A percentile compares a stretch with the other conserved stretches of the same genome.
phyloP scores from a whole-genome alignment of 2,329 filamentous ascomycete genomes.

The Trichoderma pleuroti region DNA sequence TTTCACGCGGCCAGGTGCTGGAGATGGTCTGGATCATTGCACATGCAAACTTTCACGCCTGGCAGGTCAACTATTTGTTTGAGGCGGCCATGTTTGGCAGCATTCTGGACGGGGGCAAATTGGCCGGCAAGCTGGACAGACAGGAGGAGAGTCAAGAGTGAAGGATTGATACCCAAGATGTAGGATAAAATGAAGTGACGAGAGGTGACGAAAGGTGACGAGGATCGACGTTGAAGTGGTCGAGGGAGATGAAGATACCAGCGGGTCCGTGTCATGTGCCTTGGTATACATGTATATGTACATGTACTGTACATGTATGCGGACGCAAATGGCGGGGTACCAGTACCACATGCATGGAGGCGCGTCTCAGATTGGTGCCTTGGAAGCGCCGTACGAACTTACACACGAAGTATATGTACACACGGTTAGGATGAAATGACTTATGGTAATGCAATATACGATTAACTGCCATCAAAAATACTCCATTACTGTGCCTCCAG shows the following conservation, averaged over 20 bases:
- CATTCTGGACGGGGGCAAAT: slow-evolving; percentile 29
- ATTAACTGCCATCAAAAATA: background rate
- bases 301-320: background rate
- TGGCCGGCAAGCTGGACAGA: slow-evolving; percentile 31
- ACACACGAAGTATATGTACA: background rate
- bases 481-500: background rate
- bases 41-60: slow-evolving; percentile 27
- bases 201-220: background rate
- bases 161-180: background rate
- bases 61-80: slow-evolving; percentile 32
- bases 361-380: background rate
- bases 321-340: background rate
- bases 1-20: slow-evolving; percentile 20
- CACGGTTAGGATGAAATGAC: background rate
- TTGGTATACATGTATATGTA: background rate
- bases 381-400: background rate
- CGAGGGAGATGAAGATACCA: background rate
- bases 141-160: background rate
- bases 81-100: slow-evolving; percentile 35
- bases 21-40: slow-evolving; percentile 24
- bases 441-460: background rate
- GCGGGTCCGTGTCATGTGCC: background rate
- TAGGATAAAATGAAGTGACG: background rate
- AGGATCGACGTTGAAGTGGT: background rate
- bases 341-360: background rate